Evolutionary conservation across 2,329 filamentous ascomycete genomes (phyloP), one percentile per base, ranked within the genome.

Genomic region (Aspergillus pseudoterreus): DNA sequence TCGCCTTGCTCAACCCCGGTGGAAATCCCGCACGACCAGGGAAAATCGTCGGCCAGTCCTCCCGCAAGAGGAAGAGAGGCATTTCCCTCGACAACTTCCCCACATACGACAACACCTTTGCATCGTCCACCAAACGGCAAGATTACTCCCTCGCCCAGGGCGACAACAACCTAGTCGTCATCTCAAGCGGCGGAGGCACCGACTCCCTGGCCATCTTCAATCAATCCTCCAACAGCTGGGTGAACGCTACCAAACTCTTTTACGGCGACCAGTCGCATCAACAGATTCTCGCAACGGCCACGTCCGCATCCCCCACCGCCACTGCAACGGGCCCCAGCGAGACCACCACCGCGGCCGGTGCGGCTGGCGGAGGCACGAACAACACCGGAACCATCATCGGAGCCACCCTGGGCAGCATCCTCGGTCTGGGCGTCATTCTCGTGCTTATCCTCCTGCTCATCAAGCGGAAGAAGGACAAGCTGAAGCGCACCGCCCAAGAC

Each of bases 321-420:
- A 56, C 63, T 12, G 39, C 59, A 17, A 58, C 64, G 42, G 62
- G 60, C 49, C 51, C 57, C 50, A 55, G 63, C 39, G 62, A 68
- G 11, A 63, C 73, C 4, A 58, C 69, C 14, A 58, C 69, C 36
- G 52, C 67, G 21, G 69, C 72, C 36, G 67, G 65, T 24, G 67
- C 65, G 38, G 59, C 60, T 50, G 58, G 65, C 54, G 58, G 62
- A 22, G 55, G 67, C 21, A 67, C 62, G 27, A 59, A 53, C 33
- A 56, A 64, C 36, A 63, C 63, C 21, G 71, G 78, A 59, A 83
- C 83, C 6, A 86, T 96, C 24, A 79, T 96, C 1, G 92, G 89
- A 32, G 88, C 89, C 46, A 88, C 88, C 0, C 78, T 97, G 1
- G 91, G 92, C 11, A 84, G 86, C n/a, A 84, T 96, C 19, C 81